phyloP scores from a whole-genome alignment of 345 rosid species.

The Hibiscus trionum region DNA sequence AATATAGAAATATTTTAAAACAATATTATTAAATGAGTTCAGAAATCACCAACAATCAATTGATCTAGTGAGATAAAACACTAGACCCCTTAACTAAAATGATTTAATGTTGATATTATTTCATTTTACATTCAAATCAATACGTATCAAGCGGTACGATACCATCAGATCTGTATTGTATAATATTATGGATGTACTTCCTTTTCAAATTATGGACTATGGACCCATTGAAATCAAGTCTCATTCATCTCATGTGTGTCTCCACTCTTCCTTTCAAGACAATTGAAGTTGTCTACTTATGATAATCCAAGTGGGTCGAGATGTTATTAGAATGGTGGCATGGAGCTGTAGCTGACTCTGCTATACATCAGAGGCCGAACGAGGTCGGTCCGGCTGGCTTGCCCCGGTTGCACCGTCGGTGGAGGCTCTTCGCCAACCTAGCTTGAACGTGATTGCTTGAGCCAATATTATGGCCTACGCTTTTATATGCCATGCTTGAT shows the following conservation, averaged over 20 bases:
- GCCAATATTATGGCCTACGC: neutral
- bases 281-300: neutral
- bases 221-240: conserved; percentile 8
- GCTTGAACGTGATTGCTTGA: conserved; percentile 25
- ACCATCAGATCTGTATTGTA: neutral
- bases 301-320: conserved; percentile 22
- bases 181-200: neutral
- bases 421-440: conserved; percentile 25
- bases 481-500: conserved; percentile 5
- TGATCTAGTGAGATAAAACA: no score
- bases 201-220: neutral
- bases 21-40: no score
- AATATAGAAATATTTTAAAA: no score
- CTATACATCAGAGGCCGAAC: conserved; percentile 16
- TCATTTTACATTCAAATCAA: no score
- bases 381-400: conserved; percentile 11
- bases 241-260: neutral
- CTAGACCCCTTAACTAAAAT: no score
- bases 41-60: no score
- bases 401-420: conserved; percentile 10
- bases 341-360: conserved; percentile 5
- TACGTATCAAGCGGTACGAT: neutral
- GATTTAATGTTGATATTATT: no score
- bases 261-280: neutral
- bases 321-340: conserved; percentile 9